These are phyloP conservation scores for Trichoderma guizhouense DNA, from an alignment of 2,329 filamentous ascomycete genomes.

Conservation along the genomic window DNA sequence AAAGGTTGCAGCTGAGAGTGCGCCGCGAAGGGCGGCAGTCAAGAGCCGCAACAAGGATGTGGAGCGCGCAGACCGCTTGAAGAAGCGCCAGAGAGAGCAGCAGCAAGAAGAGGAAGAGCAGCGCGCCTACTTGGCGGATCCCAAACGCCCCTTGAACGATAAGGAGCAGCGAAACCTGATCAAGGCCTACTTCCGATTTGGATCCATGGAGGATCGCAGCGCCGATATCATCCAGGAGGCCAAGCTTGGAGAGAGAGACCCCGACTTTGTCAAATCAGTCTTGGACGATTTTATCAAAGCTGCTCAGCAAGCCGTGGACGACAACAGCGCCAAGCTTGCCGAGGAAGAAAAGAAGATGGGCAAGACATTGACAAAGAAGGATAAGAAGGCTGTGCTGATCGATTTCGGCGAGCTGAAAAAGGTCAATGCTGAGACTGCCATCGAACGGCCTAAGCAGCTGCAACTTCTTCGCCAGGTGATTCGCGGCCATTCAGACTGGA, in stretches of 20 bases:
- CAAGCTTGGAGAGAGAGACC: constrained; percentile 76
- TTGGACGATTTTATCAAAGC: constrained; percentile 68
- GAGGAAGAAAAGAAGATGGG: constrained; percentile 79
- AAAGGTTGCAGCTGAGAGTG: constrained; percentile 78
- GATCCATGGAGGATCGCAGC: constrained; percentile 81
- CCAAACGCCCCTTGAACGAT: constrained; percentile 82
- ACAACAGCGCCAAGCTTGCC: constrained; percentile 68
- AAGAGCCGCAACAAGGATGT: constrained; percentile 56
- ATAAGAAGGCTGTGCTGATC: constrained; percentile 94
- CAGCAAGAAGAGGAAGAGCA: constrained; percentile 70
- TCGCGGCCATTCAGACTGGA: constrained; percentile 63
- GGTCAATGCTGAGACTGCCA: constrained; percentile 90
- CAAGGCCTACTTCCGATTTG: constrained; percentile 85
- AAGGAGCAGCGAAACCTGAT: constrained; percentile 93
- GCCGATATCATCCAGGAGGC: constrained; percentile 87
- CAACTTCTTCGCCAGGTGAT: constrained; percentile 76
- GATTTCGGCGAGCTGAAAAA: constrained; percentile 92
- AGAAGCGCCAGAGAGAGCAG: constrained; percentile 64
- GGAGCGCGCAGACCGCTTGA: constrained; percentile 63
- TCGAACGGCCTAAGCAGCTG: constrained; percentile 87
- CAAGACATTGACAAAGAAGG: constrained; percentile 89
- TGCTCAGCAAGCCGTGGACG: constrained; percentile 58
- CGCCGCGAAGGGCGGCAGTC: constrained; percentile 69
- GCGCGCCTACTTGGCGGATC: constrained; percentile 71
- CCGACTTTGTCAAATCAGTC: constrained; percentile 71